Percentiles rank a stretch among this genome's conserved stretches.
These are phyloP conservation scores for Aspergillus tanneri DNA, from an alignment of 2,329 filamentous ascomycete species.

Conservation along the genomic window DNA sequence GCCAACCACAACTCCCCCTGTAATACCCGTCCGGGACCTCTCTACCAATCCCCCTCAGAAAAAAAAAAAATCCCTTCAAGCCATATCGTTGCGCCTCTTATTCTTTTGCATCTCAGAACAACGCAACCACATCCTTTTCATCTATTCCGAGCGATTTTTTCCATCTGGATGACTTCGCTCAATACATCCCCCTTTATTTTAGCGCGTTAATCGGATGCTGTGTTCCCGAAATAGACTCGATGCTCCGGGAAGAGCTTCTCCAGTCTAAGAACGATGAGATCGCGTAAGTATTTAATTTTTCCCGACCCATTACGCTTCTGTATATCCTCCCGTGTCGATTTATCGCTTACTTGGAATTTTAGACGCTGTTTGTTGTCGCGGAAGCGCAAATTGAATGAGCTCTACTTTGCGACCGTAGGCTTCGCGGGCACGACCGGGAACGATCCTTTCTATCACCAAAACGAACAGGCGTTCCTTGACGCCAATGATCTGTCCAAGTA, in stretches of 20 bases:
- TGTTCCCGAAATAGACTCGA: constrained; percentile 49
- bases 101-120: constrained; percentile 38
- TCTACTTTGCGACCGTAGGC: constrained; percentile 75
- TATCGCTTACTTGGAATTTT: constrained; percentile 41
- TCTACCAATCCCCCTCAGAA: neutral
- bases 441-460: constrained; percentile 51
- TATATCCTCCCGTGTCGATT: constrained; percentile 20
- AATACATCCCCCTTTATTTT: constrained; percentile 40
- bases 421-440: constrained; percentile 51
- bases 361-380: constrained; percentile 68
- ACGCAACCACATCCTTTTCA: constrained; percentile 43
- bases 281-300: constrained; percentile 46
- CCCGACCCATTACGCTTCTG: constrained; percentile 23
- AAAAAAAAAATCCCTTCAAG: constrained; percentile 33
- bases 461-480: constrained; percentile 56
- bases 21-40: constrained; percentile 19
- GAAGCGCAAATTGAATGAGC: constrained; percentile 86
- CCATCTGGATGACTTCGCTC: constrained; percentile 45
- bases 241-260: constrained; percentile 52
- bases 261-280: constrained; percentile 53
- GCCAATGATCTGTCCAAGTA: constrained; percentile 59
- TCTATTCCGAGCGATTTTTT: constrained; percentile 47
- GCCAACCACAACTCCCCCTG: constrained; percentile 22
- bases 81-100: constrained; percentile 30
- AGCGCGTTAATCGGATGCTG: constrained; percentile 52